Base-by-base conservation (phyloP, 2,329 filamentous ascomycete genomes). In the Pleoardoris graminearum region DNA sequence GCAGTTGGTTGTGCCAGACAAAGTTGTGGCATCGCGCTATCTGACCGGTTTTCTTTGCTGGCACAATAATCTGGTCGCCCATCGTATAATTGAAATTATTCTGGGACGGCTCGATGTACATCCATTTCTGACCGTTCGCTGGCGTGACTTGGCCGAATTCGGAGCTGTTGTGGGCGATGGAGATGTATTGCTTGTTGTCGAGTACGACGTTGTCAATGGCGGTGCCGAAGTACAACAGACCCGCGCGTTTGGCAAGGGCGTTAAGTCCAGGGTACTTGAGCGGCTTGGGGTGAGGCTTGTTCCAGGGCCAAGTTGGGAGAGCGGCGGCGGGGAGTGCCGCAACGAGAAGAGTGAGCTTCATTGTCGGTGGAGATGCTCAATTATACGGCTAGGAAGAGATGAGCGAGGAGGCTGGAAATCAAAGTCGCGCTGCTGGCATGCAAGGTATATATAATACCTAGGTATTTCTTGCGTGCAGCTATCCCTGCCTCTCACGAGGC, bases 91-190 rank as follows among this genome's bases (percentile, higher is more conserved):
- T 80, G 76, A 88, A 89, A 39, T 75, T 67, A 30, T 77, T 79
- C 39, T 78, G 79, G 35, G 72, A 67, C 0, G 84, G 82, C 75
- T 90, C 84, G 14, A 78, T 85, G 55, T 79, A 76, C 53, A 85
- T 78, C 85, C 85, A 89, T 77, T 84, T 83, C 68, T 85, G 81
- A 2, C 80, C 79, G 66, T 89, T 89, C 43, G 81, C 82, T 0
- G 85, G 84, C 0, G 85, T 87, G 22, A 87, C 77, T 67, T 85
- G 80, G 27, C 85, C 86, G 61, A 88, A 88, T 63, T 87, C 83
- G 41, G 75, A 72, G 7, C 65, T 73, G 67, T 85, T 75, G 57
- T 77, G 78, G 36, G 86, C 74, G 54, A 86, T 82, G 17, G 73
- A 68, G 16, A 79, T 72, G 68, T 88, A 89, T 23, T 77, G 62